Base-by-base conservation (phyloP, 768 basidiomycete species). In the Xerocomellus intermedius region DNA sequence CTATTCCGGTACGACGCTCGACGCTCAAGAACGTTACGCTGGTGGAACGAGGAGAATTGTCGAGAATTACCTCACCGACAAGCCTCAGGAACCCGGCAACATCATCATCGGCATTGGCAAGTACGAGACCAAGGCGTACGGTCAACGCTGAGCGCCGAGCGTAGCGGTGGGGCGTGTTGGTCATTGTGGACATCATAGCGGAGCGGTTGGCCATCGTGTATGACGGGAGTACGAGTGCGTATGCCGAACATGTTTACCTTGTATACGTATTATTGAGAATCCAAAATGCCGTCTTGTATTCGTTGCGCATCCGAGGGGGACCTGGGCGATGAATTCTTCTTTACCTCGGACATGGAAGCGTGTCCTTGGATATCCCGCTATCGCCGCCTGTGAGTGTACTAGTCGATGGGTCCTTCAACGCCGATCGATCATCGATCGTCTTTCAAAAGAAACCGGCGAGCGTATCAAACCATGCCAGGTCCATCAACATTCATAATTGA, bases 21-120 rank as follows among this genome's bases (percentile, higher is more conserved):
- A 95, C 64, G 92, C 93, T 2, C 93, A 95, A 74, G 81, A 78
- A 28, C 87, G 93, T 45, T 96, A 97, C 68, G 92, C 92, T 16
- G 72, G 74, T 42, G 91, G 91, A 14, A 77, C 82, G 26, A 82
- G 75, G 75, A 77, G 74, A 59, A 92, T 93, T 68, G 76, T 92
- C 52, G 78, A 84, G 53, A 87, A 88, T 72, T 93, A 85, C 75
- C 64, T 90, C 56, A 65, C 65, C 14, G 74, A 70, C 57, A 83
- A 85, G 70, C 69, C 79, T 2, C 93, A 96, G 72, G 84, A 89
- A 8, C 82, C 86, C 0, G 82, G 79, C 56, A 91, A 95, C 76
- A 72, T 97, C 73, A 97, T 95, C 65, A 80, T 94, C 53, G 85
- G 83, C 33, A 59, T 84, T 42, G 85, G 87, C 70, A 74, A 76